phyloP scores from a whole-genome alignment of 306 rosid species.

The Cucurbita ficifolia region DNA sequence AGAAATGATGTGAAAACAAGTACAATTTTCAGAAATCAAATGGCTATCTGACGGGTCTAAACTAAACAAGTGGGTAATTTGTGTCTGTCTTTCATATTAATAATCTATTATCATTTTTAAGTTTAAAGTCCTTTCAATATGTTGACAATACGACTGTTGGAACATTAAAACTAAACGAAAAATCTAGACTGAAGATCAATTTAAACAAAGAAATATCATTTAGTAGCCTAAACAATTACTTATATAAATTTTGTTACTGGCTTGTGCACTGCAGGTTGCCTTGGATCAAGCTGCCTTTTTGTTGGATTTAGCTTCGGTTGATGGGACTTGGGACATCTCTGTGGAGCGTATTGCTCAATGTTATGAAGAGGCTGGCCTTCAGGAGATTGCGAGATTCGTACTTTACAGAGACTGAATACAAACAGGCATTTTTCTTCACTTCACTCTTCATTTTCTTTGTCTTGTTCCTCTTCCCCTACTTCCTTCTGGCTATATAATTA shows the following conservation, averaged over 20 bases:
- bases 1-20: too few relatives aligned
- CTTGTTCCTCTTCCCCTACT: not conserved
- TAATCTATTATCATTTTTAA: too few relatives aligned
- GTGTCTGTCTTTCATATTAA: not conserved
- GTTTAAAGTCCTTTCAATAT: not conserved
- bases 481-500: not conserved
- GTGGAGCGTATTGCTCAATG: conserved; percentile 56
- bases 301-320: conserved; percentile 83
- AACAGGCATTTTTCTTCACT: not conserved
- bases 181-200: not conserved
- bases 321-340: conserved; percentile 72
- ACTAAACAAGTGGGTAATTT: not conserved
- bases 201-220: not conserved
- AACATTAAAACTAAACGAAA: not conserved
- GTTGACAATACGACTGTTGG: not conserved
- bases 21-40: too few relatives aligned
- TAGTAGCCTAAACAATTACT: not conserved
- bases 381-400: conserved; percentile 53
- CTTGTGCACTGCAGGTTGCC: conserved; percentile 41
- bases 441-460: not conserved
- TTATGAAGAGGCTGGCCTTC: conserved; percentile 67
- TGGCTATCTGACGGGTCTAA: too few relatives aligned
- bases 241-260: not conserved
- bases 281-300: conserved; percentile 87
- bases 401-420: conserved; percentile 35